Base-by-base conservation (phyloP, 371 early-diverging fungal genomes). In the Syncephalastrum monosporum region DNA sequence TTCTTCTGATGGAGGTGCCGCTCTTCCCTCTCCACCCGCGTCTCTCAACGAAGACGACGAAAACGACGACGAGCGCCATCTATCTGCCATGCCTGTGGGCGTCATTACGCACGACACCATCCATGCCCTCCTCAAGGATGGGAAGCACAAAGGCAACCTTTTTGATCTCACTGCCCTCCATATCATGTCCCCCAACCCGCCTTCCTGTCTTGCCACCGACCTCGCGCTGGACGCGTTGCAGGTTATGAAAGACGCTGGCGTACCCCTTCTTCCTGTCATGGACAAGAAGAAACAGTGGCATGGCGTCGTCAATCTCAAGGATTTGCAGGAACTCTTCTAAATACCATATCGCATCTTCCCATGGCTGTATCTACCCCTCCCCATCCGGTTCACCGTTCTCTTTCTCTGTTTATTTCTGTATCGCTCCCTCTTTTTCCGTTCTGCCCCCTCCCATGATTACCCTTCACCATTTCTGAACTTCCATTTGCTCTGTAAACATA, bases 91-190 rank as follows among this genome's bases (percentile, higher is more conserved):
- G 2, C 17, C 2, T 19, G 19, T 64, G 4, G 80, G 80, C 13
- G 56, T 79, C 3, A 78, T 79, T 17, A 79, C 80, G 5, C 72
- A 76, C 21, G 69, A 63, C 0, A 74, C 76, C 21, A 71, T 79
- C 3, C 72, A 74, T 51, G 50, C 65, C 6, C 46, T 77, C 4
- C 46, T 77, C 24, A 72, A 72, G 38, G 12, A 33, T 2, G 38
- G 46, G 53, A 72, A 13, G 58, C 68, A 7, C 57, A 67, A n/a
- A 53, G 61, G 0, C 69, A 72, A 49, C 53, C 59, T 79, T 0
- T 79, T 79, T 59, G 63, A 76, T 27, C 62, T 74, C 14, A 42
- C 59, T 12, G 80, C 80, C 5, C 42, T 47, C 0, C 68, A 79
- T 53, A 68, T 79, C 49, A 79, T 79, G 80, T 64, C 68, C 3